Evolutionary conservation across 257 asterid species (phyloP).

Genomic region (Mitragyna speciosa): DNA sequence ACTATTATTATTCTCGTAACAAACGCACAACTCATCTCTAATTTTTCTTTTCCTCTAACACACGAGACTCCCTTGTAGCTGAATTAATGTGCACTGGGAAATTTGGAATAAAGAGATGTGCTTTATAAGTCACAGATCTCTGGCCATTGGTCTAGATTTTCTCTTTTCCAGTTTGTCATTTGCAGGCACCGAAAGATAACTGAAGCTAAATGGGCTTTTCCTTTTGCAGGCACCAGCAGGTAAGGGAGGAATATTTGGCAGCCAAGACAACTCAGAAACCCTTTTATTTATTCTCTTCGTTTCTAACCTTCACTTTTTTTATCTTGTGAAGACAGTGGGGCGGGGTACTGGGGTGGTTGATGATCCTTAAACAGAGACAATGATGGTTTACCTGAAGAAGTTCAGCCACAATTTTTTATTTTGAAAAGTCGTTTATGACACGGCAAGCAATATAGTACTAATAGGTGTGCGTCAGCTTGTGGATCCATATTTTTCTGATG

Average conservation of each 20-base stretch:
- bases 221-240: neutral
- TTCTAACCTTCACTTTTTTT: too few relatives aligned
- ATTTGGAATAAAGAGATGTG: too few relatives aligned
- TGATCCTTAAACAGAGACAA: neutral
- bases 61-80: too few relatives aligned
- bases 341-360: neutral
- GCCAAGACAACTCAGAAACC: neutral
- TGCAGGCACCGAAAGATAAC: constrained; percentile 8
- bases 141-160: neutral
- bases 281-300: neutral
- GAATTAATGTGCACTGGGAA: too few relatives aligned
- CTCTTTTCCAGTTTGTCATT: constrained; percentile 14
- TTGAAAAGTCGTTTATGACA: neutral
- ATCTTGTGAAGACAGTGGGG: too few relatives aligned
- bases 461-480: neutral
- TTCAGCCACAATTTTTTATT: neutral
- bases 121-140: too few relatives aligned
- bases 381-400: neutral
- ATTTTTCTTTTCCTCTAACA: too few relatives aligned
- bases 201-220: neutral
- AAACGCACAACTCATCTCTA: too few relatives aligned
- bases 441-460: neutral
- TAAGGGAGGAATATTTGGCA: constrained; percentile 1
- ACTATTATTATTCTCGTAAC: too few relatives aligned
- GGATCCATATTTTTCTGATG: neutral